Evolutionary conservation across 306 rosid genomes (phyloP).

Genomic region (Medicago truncatula): MtrunA17r5.0-ANR NC_053042.1:7374501-7375000

Average conservation of each 20-base stretch:
- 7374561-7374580: conserved; percentile 30
- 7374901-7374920: conserved; percentile 39
- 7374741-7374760: neutral
- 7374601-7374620: conserved; percentile 29
- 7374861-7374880: conserved; percentile 31
- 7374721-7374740: conserved; percentile 11
- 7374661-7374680: conserved; percentile 29
- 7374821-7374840: conserved; percentile 26
- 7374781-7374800: conserved; percentile 20
- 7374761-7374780: conserved; percentile 37
- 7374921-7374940: conserved; percentile 24
- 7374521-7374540: conserved; percentile 24
- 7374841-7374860: conserved; percentile 26
- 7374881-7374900: conserved; percentile 34
- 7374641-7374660: conserved; percentile 12
- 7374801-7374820: conserved; percentile 15
- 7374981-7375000: conserved; percentile 9
- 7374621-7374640: conserved; percentile 34
- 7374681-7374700: conserved; percentile 40
- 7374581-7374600: conserved; percentile 10
- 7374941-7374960: conserved; percentile 26
- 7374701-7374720: neutral
- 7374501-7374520: conserved; percentile 3
- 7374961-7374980: conserved; percentile 35
- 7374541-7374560: conserved; percentile 38